Base-by-base conservation (phyloP, 129 eudicot species). In the Deinandra increscens region DNA sequence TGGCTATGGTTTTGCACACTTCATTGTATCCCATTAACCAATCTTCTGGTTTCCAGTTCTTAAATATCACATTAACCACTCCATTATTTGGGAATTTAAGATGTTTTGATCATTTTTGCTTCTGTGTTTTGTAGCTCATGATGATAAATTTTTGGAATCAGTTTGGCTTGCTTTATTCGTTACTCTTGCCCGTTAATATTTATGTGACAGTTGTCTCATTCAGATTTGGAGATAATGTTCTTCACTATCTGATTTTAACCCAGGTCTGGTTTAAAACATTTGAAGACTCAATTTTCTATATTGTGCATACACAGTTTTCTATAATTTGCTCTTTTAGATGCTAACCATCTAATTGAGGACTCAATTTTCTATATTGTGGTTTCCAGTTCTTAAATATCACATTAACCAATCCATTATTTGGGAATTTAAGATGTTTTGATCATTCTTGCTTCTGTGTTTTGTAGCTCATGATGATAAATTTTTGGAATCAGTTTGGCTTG, bases 231-330 rank as follows among this genome's bases (percentile, higher is more conserved):
- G 41, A 17, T 58, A 70, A 58, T 66, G 7, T 22, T 55, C 17
- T 33, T 59, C 19, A 43, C 14, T 4, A 4, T 43, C 18, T 53
- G 48, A 58, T 18, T 53, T n/a, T 80, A 17, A 33, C 74, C 50
- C 82, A 91, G 96, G 89, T 84, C 89, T 81, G 96, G 95, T 63
- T 74, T 92, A 65, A 80, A 64, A 45, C 91, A 88, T 23, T 38
- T 88, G 84, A 88, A 84, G 75, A 85, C n/a, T n/a, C n/a, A n/a
- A n/a, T n/a, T n/a, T n/a, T n/a, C n/a, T n/a, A n/a, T n/a, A n/a
- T n/a, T n/a, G 97, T 44, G 7, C 29, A 69, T 61, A 17, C 2
- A 3, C 17, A 13, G 20, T n/a, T n/a, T n/a, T n/a, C n/a, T n/a
- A n/a, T n/a, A n/a, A n/a, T n/a, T n/a, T 59, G 64, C 39, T 56